Evolutionary conservation across 768 basidiomycete species (phyloP), one percentile per base, ranked within the genome.

Genomic region (Mrakia hoshinonis): DNA sequence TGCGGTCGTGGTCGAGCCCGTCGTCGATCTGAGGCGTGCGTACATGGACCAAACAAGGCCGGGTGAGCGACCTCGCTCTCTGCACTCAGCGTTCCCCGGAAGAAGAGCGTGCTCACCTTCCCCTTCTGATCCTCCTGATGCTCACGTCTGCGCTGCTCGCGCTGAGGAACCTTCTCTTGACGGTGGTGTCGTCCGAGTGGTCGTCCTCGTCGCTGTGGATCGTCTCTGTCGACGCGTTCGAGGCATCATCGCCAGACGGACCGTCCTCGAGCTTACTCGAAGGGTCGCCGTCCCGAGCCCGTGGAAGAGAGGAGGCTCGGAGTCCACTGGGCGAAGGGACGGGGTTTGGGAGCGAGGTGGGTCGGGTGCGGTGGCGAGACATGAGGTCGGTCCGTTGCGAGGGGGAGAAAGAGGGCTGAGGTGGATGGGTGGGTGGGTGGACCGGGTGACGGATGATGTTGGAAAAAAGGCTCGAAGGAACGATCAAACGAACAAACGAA

Each of bases 31-130:
- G n/a, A 55, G 34, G 22, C 31, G 52, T 26, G 15, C 13, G 12
- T 18, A 61, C 15, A n/a, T 15, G 43, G 58, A 61, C 58, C 58
- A 61, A 61, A 61, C 31, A 61, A 12, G 55, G 55, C 29, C 24
- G 29, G 55, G 55, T 58, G 55, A 58, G 55, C 55, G 55, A 58
- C 4, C 36, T 26, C 20, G 24, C 61, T 2, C 43, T 43, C 43
- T 43, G 43, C 7, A 15, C 43, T 22, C 20, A 46, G 38, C 29
- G 6, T 20, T 15, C 26, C 15, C 2, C 20, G 11, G 31, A 34
- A 39, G 6, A 18, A 7, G 34, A 22, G 62, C 36, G 18, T 43
- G 7, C 47, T 66, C 20, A 36, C 64, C 48, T 49, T 29, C 31
- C 20, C 49, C 64, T 31, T 49, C 43, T 24, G 20, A 13, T 20